Percentiles rank a stretch among this genome's conserved stretches.
Evolutionary conservation across 2,329 filamentous ascomycete species (phyloP).

Genomic region (Lachnum nothofagi): DNA sequence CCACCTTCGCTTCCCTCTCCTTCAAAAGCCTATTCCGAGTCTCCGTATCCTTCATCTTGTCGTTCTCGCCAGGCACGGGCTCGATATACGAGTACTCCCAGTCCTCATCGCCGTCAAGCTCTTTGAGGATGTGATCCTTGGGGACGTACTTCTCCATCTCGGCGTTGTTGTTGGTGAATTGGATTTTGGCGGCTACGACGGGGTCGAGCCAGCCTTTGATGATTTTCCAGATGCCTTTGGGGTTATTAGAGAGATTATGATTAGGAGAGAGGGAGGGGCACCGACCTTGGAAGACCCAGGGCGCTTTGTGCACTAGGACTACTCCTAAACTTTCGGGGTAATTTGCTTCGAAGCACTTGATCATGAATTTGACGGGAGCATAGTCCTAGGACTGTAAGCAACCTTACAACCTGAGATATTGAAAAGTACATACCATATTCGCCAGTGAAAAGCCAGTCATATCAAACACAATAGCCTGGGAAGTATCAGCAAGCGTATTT

Average conservation of each 20-base stretch:
- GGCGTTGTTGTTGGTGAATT: conserved; percentile 78
- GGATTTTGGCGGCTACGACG: conserved; percentile 87
- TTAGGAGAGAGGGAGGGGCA: conserved; percentile 11
- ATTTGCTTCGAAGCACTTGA: conserved; percentile 98
- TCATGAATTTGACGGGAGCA: conserved; percentile 96
- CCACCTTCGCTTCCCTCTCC: conserved; percentile 60
- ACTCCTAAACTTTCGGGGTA: conserved; percentile 89
- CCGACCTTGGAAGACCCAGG: conserved; percentile 90
- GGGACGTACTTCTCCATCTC: conserved; percentile 77
- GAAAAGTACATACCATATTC: conserved; percentile 67
- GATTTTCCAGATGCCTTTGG: conserved; percentile 82
- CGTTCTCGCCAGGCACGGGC: conserved; percentile 70
- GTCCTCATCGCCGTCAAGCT: conserved; percentile 79
- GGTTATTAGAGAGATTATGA: conserved; percentile 10
- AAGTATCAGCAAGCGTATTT: conserved; percentile 1
- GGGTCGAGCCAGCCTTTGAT: conserved; percentile 96
- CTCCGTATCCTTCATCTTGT: conserved; percentile 59
- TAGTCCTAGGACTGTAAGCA: conserved; percentile 60
- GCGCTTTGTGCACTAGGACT: conserved; percentile 90
- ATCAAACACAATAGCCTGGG: conserved; percentile 84
- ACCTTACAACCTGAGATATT: background rate
- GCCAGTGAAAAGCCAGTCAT: conserved; percentile 90
- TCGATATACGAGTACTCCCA: conserved; percentile 82
- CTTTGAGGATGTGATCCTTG: conserved; percentile 65
- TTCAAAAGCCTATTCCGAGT: conserved; percentile 59